phyloP scores from a whole-genome alignment of 352 stramenopile species.

The Globisporangium irregulare region DNA sequence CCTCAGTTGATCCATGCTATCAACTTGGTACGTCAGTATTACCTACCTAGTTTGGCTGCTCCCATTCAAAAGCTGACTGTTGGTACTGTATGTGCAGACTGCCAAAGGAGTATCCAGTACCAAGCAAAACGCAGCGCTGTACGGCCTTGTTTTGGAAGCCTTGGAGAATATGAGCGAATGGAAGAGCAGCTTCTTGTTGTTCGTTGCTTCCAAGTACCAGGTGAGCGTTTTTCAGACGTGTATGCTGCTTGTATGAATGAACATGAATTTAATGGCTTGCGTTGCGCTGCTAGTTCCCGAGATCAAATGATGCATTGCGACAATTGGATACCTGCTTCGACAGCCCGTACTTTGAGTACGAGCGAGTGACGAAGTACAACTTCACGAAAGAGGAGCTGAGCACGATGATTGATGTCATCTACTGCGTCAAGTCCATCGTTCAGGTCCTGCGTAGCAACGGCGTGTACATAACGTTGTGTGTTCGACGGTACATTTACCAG shows the following conservation, averaged over 20 bases:
- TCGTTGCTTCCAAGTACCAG: slow-evolving; percentile 59
- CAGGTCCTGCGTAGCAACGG: slow-evolving; percentile 36
- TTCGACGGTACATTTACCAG: slow-evolving; percentile 62
- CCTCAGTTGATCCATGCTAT: slow-evolving; percentile 32
- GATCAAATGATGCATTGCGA: slow-evolving; percentile 26
- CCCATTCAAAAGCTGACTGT: neutral
- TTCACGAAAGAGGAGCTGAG: slow-evolving; percentile 57
- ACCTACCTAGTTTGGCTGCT: neutral
- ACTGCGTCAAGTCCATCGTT: slow-evolving; percentile 66
- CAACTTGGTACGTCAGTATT: slow-evolving; percentile 33
- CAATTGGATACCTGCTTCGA: slow-evolving; percentile 25
- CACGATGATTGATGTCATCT: slow-evolving; percentile 60
- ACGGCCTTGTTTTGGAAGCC: slow-evolving; percentile 28
- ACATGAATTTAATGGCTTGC: neutral
- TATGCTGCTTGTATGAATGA: neutral
- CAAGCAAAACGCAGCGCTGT: slow-evolving; percentile 28
- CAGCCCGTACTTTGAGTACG: slow-evolving; percentile 57
- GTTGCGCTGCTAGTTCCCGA: slow-evolving; percentile 25
- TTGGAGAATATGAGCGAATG: slow-evolving; percentile 42
- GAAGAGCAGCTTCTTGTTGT: slow-evolving; percentile 56
- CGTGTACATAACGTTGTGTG: slow-evolving; percentile 28
- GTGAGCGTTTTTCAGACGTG: slow-evolving; percentile 12
- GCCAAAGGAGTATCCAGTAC: neutral
- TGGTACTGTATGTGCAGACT: neutral
- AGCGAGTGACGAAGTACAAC: slow-evolving; percentile 69